Conservation (phyloP, 73 alveolate species). For the Breviolum minutum region DNA sequence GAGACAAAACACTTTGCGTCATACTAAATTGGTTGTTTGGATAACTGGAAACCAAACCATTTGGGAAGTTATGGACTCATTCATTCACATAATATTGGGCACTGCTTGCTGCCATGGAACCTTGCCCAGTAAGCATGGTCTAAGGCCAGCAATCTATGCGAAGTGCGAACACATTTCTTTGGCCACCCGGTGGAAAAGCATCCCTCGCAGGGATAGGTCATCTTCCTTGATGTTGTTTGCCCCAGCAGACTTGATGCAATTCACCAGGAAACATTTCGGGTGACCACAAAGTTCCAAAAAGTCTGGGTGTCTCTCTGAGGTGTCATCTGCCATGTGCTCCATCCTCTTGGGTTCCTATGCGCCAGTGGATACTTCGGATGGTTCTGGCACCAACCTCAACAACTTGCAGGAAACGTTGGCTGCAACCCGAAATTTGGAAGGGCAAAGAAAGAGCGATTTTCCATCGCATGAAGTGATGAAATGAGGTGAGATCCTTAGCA, state of each 20-base stretch:
- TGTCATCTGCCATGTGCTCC: slow-evolving; percentile 81
- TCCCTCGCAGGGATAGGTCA: background rate
- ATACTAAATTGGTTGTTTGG: too few species aligned
- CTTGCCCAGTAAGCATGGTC: too few species aligned
- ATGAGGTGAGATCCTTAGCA: too few species aligned
- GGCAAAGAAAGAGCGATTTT: background rate
- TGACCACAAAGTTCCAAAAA: background rate
- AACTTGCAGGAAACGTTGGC: slow-evolving; percentile 8
- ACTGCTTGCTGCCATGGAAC: too few species aligned
- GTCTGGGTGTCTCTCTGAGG: background rate
- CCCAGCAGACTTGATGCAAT: background rate
- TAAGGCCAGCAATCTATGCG: slow-evolving; percentile 40
- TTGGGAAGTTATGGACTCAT: too few species aligned
- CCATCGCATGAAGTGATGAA: too few species aligned
- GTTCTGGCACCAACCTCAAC: slow-evolving; percentile 84
- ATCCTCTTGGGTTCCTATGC: slow-evolving; percentile 52
- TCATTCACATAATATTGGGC: too few species aligned
- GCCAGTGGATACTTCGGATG: slow-evolving; percentile 76
- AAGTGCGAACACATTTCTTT: slow-evolving; percentile 54
- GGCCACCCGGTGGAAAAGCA: background rate
- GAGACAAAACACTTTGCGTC: too few species aligned
- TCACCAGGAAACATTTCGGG: background rate
- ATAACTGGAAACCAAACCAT: background rate
- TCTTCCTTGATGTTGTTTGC: background rate
- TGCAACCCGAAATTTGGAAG: background rate